phyloP scores from a whole-genome alignment of 2,329 filamentous ascomycete species.

The Fusarium avenaceum region DNA sequence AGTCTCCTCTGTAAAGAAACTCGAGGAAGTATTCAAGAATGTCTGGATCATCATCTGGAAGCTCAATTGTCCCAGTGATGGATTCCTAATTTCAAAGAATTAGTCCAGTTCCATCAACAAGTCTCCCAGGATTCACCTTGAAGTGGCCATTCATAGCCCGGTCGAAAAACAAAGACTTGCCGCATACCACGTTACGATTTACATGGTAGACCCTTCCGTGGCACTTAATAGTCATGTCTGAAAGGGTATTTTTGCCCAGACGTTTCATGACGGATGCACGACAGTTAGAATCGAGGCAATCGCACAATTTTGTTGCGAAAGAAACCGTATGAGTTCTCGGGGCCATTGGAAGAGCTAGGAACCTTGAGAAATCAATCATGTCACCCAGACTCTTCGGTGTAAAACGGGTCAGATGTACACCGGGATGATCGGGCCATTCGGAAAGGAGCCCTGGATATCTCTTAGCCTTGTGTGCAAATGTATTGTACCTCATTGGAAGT shows the following conservation, averaged over 20 bases:
- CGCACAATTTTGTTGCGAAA: too few species aligned
- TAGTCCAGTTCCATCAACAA: background rate
- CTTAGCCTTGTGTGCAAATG: too few species aligned
- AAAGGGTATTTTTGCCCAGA: background rate
- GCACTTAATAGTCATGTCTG: background rate
- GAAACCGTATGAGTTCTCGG: too few species aligned
- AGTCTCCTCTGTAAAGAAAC: constrained; percentile 52
- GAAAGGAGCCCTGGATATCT: too few species aligned
- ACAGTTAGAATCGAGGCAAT: background rate
- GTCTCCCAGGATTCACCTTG: constrained; percentile 34
- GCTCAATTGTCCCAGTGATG: constrained; percentile 29
- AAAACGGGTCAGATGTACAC: too few species aligned
- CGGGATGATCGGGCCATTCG: too few species aligned
- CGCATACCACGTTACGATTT: background rate
- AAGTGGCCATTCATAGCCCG: constrained; percentile 28
- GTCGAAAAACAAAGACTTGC: background rate
- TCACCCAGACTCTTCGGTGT: too few species aligned
- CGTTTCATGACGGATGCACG: background rate
- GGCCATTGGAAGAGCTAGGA: too few species aligned
- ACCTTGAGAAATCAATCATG: too few species aligned
- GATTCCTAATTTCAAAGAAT: constrained; percentile 34
- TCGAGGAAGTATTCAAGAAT: constrained; percentile 49
- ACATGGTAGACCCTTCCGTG: background rate
- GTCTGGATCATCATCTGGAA: constrained; percentile 51
- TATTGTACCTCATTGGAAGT: background rate